Base-by-base conservation (phyloP, 1,284 basidiomycete genomes). In the Cryptococcus sp. region DNA sequence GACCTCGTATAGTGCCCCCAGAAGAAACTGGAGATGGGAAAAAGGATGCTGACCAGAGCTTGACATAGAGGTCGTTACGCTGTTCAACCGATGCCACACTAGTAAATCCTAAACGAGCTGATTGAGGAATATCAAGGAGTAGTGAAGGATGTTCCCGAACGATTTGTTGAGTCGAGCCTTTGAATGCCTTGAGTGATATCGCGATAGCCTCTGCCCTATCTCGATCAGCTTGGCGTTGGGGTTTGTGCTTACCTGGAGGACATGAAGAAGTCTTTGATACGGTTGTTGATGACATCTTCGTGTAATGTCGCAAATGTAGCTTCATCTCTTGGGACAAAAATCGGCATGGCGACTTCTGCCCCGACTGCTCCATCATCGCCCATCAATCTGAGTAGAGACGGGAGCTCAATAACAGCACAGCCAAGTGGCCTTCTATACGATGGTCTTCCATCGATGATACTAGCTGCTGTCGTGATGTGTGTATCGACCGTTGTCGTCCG, bases 81-180 rank as follows among this genome's bases (percentile, higher is more conserved):
- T 92, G 88, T 6, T 89, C 91, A 1, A 94, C 94, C 69, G 94
- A 93, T 7, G 96, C 93, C 2, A 96, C 92, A 66, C 98, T 95
- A 0, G 94, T 90, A 71, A 98, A 98, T 33, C 93, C 92, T n/a
- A 98, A 84, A 5, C 92, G 87, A 15, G 88, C 80, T 1, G 92
- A 93, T 41, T 87, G 81, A 0, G 92, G 87, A 4, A 85, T 83
- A 61, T 89, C 89, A 56, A 88, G 86, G 23, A 98, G 80, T n/a
- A 95, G 78, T 1, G 88, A 88, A 4, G 89, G 87, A 72, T 96
- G 90, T 73, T 95, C 90, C 50, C 83, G 84, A 13, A 90, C 81
- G 59, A 96, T 83, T 0, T 84, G 85, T 33, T 81, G 75, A 1
- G 85, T 82, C 57, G 91, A 85, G 35, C 94, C 95, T 50, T 89